Evolutionary conservation across 1,284 basidiomycete genomes (phyloP).

Genomic region (Cerrena zonata): DNA sequence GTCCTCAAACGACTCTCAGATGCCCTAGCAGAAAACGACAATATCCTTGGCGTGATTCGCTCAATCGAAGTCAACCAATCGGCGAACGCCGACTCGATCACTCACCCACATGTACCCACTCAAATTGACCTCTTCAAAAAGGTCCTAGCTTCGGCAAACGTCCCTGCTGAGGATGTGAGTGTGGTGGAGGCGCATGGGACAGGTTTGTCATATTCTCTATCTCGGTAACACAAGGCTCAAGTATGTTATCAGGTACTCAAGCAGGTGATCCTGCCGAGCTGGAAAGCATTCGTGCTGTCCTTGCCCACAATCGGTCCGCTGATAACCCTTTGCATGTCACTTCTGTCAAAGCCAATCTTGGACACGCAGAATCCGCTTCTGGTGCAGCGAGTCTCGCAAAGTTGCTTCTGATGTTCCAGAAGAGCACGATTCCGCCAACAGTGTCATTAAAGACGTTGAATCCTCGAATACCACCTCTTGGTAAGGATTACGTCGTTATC

Average conservation of each 20-base stretch:
- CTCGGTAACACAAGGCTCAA: not conserved
- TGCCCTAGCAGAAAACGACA: slow-evolving; percentile 58
- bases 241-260: slow-evolving; percentile 34
- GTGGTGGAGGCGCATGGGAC: slow-evolving; percentile 72
- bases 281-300: slow-evolving; percentile 53
- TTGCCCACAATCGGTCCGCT: slow-evolving; percentile 35
- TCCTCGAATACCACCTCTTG: slow-evolving; percentile 46
- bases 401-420: slow-evolving; percentile 59
- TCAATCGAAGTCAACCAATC: slow-evolving; percentile 68
- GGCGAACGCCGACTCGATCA: slow-evolving; percentile 58
- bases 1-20: slow-evolving; percentile 65
- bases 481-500: slow-evolving; percentile 47
- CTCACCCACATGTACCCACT: slow-evolving; percentile 60
- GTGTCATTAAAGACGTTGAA: slow-evolving; percentile 56
- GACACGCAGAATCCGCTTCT: slow-evolving; percentile 70
- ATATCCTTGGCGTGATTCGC: slow-evolving; percentile 61
- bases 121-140: slow-evolving; percentile 50
- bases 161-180: slow-evolving; percentile 44
- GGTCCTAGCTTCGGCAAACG: slow-evolving; percentile 41
- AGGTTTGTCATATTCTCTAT: slow-evolving; percentile 20
- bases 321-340: slow-evolving; percentile 57
- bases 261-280: slow-evolving; percentile 65
- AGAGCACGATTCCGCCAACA: slow-evolving; percentile 50
- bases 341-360: slow-evolving; percentile 67
- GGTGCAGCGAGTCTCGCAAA: slow-evolving; percentile 68